A percentile compares a stretch with the other conserved stretches of the same genome.
Conservation (phyloP, 106 monocot genomes). For the Dioscorea alata region DNA sequence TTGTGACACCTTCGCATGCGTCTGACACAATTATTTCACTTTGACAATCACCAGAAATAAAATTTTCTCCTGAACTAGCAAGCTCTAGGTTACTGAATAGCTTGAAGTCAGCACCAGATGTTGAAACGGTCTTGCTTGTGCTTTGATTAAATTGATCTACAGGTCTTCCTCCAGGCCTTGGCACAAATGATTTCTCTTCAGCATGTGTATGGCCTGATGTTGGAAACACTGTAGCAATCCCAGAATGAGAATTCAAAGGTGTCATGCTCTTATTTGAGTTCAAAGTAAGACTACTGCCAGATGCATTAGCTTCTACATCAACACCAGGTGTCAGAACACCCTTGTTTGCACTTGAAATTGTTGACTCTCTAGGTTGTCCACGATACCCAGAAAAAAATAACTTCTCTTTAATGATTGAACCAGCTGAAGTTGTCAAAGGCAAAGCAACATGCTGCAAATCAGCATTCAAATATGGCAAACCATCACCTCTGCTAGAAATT, state of each 20-base stretch:
- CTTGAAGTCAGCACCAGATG: neutral
- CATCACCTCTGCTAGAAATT: too few relatives aligned
- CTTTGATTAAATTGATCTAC: constrained; percentile 13
- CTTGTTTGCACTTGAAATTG: neutral
- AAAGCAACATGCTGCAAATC: neutral
- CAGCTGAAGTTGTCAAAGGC: neutral
- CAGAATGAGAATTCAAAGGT: too few relatives aligned
- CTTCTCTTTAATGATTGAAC: constrained; percentile 4
- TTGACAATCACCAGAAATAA: too few relatives aligned
- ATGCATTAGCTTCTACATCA: neutral
- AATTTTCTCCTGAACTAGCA: too few relatives aligned
- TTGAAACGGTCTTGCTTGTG: neutral
- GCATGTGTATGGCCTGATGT: constrained; percentile 1
- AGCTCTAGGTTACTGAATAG: too few relatives aligned
- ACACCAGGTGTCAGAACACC: neutral
- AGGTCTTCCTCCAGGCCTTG: constrained; percentile 24
- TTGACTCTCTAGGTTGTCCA: constrained; percentile 37
- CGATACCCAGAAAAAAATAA: constrained; percentile 8
- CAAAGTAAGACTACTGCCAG: neutral
- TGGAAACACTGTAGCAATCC: neutral
- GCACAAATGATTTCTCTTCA: constrained; percentile 10
- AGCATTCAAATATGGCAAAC: too few relatives aligned
- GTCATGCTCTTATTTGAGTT: neutral
- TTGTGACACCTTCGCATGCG: too few relatives aligned
- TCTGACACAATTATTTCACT: too few relatives aligned